phyloP scores from a whole-genome alignment of 2,329 filamentous ascomycete species.

The Hypocreales sp. region DNA sequence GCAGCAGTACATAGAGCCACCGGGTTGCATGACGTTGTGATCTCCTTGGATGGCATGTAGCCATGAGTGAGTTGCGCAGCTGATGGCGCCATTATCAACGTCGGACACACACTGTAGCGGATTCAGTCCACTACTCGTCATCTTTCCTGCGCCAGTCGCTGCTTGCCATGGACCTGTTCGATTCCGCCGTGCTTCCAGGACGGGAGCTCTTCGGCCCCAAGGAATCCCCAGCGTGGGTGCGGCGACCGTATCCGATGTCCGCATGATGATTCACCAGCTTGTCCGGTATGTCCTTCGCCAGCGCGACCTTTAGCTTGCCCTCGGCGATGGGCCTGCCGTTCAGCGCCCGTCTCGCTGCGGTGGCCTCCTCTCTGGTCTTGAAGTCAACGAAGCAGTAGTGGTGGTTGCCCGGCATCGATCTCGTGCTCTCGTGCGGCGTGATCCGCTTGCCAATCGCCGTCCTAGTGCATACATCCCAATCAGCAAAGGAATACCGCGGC shows the following conservation, averaged over 20 bases:
- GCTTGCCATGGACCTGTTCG: slow-evolving; percentile 3
- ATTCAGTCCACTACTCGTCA: background rate
- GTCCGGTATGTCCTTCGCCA: slow-evolving; percentile 4
- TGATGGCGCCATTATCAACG: too few species aligned
- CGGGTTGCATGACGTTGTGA: too few species aligned
- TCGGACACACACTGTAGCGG: too few species aligned
- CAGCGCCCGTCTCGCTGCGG: slow-evolving; percentile 25
- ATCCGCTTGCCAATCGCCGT: slow-evolving; percentile 31
- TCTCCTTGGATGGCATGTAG: too few species aligned
- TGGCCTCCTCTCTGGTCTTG: slow-evolving; percentile 34
- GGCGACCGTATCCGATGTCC: background rate
- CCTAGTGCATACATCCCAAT: slow-evolving; percentile 3
- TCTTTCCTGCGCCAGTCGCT: slow-evolving; percentile 2
- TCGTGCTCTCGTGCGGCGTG: slow-evolving; percentile 41
- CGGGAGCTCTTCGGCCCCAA: background rate
- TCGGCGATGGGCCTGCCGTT: slow-evolving; percentile 9
- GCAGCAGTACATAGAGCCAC: too few species aligned
- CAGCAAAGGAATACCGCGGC: background rate
- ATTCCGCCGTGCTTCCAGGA: background rate
- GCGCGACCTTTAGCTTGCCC: slow-evolving; percentile 7
- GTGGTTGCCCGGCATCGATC: slow-evolving; percentile 34
- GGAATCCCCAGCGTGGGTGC: background rate
- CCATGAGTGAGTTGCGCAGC: too few species aligned
- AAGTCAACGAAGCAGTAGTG: slow-evolving; percentile 56
- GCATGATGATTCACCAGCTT: background rate